These are phyloP conservation scores for Fonsecaea erecta DNA, from an alignment of 2,329 filamentous ascomycete species.

Conservation along the genomic window DNA sequence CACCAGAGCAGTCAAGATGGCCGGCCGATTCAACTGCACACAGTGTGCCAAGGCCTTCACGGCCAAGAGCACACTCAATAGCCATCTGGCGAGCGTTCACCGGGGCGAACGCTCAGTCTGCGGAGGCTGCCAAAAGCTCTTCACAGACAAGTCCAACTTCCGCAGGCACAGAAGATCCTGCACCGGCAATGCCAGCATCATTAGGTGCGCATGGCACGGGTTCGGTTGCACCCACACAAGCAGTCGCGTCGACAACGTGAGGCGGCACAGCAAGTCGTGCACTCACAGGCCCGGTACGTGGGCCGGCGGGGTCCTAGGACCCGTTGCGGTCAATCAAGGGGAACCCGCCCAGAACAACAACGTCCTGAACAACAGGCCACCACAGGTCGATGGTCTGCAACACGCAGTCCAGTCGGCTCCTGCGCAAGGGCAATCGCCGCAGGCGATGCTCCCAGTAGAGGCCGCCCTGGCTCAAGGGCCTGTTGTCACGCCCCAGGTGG, in stretches of 20 bases:
- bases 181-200: neutral
- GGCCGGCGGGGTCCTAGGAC: neutral
- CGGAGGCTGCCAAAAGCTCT: neutral
- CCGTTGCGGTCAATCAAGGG: neutral
- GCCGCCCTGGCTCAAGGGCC: neutral
- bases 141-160: neutral
- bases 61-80: neutral
- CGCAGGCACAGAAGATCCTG: neutral
- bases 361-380: neutral
- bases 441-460: neutral
- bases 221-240: neutral
- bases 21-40: neutral
- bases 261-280: conserved; percentile 8
- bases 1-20: neutral
- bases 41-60: neutral
- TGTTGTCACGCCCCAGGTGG: neutral
- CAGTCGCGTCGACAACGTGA: conserved; percentile 13
- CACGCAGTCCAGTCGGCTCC: too few relatives aligned
- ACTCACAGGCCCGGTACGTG: neutral
- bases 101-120: neutral
- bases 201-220: neutral
- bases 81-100: neutral
- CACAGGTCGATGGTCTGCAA: neutral
- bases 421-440: neutral
- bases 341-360: neutral